Conservation (phyloP, 345 rosid genomes). For the Gossypium rotundifolium region DNA sequence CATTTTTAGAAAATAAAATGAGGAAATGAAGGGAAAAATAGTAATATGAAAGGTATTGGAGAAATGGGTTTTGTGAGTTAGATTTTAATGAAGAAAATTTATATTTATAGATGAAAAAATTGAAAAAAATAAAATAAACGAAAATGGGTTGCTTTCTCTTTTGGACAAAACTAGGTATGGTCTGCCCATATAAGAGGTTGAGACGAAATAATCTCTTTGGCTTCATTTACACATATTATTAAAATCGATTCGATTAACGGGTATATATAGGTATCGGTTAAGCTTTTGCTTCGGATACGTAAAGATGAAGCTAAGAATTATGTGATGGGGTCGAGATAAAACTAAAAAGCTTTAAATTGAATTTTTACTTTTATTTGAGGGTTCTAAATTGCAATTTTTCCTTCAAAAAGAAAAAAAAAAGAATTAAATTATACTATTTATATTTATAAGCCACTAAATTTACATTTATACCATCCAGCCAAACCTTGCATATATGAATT, state of each 20-base stretch:
- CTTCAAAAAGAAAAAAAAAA: too few relatives aligned
- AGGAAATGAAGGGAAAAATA: neutral
- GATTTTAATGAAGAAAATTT: neutral
- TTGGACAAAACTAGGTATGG: constrained; percentile 26
- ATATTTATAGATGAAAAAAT: constrained; percentile 29
- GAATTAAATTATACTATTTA: too few relatives aligned
- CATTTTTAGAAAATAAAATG: constrained; percentile 18
- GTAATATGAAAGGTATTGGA: neutral
- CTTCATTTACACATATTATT: constrained; percentile 6
- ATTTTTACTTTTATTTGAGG: too few relatives aligned
- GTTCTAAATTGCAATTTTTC: too few relatives aligned
- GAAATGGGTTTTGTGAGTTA: constrained; percentile 7
- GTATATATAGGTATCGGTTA: neutral
- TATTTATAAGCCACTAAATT: too few relatives aligned
- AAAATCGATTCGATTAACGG: neutral
- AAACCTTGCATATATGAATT: too few relatives aligned
- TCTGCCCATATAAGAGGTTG: constrained; percentile 18
- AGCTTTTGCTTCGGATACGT: neutral
- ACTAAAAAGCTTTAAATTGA: too few relatives aligned
- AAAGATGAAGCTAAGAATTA: too few relatives aligned
- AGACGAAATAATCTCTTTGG: constrained; percentile 32
- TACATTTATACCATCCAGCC: too few relatives aligned
- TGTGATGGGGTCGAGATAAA: too few relatives aligned
- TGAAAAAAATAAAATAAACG: neutral
- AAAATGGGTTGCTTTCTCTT: constrained; percentile 1